Base-by-base conservation (phyloP, 805 yeast genomes). In the Yamadazyma nakazawae region DNA sequence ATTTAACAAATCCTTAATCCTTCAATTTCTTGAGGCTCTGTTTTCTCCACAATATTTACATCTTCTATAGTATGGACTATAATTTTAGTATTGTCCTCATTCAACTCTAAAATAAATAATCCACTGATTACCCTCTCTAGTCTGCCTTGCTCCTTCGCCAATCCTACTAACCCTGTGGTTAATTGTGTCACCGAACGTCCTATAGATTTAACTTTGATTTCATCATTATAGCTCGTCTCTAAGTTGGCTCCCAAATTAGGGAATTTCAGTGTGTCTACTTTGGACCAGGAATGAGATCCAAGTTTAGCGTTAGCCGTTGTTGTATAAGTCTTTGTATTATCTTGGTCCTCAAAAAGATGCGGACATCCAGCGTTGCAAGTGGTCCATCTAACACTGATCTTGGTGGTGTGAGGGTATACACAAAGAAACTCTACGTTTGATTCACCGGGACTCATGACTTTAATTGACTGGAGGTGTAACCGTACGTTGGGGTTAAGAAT, bases 61-160 rank as follows among this genome's bases (percentile, higher is more conserved):
- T 82, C 76, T 54, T 85, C 92, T 28, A 85, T 72, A 2, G 86
- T 81, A 57, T 84, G 88, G 5, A 81, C 87, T 6, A 70, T 39
- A 30, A 85, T 78, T 49, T 69, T 60, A 47, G 78, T 74, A 57
- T 82, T 81, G n/a, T 68, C 65, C 19, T 72, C 73, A 55, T 75
- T 79, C 47, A 85, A 67, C 56, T 85, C 91, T 57, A 84, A 84
- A 7, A 83, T 71, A 55, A 85, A 85, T 2, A 81, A 60, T 1
- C 91, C 92, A 45, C 67, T 64, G 5, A 72, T 59, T 3, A 74
- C 64, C 36, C 81, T 53, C 49, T 78, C 77, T 32, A 70, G 51
- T 18, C 26, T 21, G 35, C 60, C 59, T 37, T 56, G 54, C 43
- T 58, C 63, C 43, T 58, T 59, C 14, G 59, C 60, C 44, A 72